A percentile compares a stretch with the other conserved stretches of the same genome.
These are phyloP conservation scores for Lactarius akahatsu DNA, from an alignment of 768 basidiomycete species.

Conservation along the genomic window DNA sequence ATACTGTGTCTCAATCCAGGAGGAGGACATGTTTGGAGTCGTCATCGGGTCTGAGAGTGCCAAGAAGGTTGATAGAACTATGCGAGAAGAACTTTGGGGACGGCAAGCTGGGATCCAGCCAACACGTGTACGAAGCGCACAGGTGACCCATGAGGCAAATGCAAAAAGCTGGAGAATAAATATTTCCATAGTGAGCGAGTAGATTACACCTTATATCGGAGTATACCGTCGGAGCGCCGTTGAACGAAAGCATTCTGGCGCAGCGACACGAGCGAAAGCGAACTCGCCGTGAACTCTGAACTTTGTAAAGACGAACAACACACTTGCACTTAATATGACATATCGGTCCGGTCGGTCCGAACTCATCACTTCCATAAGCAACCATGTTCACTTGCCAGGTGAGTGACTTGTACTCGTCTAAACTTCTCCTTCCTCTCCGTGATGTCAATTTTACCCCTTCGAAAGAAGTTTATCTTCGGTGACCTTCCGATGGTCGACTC, in stretches of 20 bases:
- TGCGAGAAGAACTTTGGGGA: conserved; percentile 9
- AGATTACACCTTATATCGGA: neutral
- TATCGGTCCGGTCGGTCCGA: neutral
- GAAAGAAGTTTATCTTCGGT: conserved; percentile 14
- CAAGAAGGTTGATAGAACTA: conserved; percentile 10
- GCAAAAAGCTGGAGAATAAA: neutral
- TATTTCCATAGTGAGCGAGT: neutral
- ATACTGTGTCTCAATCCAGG: conserved; percentile 19
- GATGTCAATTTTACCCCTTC: conserved; percentile 11
- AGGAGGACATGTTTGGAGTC: conserved; percentile 6
- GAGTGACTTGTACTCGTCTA: neutral
- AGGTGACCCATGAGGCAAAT: conserved; percentile 26
- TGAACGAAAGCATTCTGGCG: neutral
- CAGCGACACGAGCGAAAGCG: neutral
- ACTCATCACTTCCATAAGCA: neutral
- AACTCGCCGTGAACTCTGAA: neutral
- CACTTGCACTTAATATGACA: neutral
- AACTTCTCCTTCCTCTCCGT: neutral
- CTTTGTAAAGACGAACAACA: no score
- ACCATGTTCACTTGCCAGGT: neutral
- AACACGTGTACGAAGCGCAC: conserved; percentile 25
- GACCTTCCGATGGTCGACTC: conserved; percentile 16
- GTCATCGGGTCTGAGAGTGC: neutral
- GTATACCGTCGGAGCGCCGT: neutral
- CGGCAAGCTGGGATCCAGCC: conserved; percentile 5